phyloP scores from a whole-genome alignment of 352 stramenopile genomes.

The Pythium utonaiense region DNA sequence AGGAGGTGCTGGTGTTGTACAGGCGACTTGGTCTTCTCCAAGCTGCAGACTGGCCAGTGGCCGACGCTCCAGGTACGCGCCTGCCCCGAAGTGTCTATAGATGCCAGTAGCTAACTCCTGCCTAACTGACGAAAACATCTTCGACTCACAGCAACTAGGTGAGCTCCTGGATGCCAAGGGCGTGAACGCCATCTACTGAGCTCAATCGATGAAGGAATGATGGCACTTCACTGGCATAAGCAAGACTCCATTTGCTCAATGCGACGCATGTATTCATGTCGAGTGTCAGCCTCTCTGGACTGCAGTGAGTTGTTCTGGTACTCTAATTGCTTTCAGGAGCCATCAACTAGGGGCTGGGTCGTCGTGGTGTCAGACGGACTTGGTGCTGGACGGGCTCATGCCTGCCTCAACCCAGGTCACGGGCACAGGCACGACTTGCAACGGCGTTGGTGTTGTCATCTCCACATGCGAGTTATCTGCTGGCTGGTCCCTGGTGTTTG shows the following conservation, averaged over 20 bases:
- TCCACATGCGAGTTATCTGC: background rate
- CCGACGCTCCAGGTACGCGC: conserved; percentile 54
- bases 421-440: background rate
- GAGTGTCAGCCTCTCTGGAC: too few relatives aligned
- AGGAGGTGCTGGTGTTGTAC: background rate
- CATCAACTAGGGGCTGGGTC: too few relatives aligned
- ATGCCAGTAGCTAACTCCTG: background rate
- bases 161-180: conserved; percentile 21
- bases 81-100: too few relatives aligned
- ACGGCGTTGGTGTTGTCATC: too few relatives aligned
- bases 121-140: background rate
- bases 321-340: too few relatives aligned
- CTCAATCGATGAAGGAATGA: too few relatives aligned
- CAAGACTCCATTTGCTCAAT: too few relatives aligned
- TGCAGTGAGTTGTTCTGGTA: too few relatives aligned
- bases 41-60: conserved; percentile 60
- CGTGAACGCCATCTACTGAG: conserved; percentile 20
- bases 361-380: too few relatives aligned
- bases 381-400: too few relatives aligned
- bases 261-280: too few relatives aligned
- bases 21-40: conserved; percentile 78
- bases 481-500: background rate
- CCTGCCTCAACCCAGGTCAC: background rate
- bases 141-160: conserved; percentile 15
- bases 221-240: too few relatives aligned